A percentile compares a stretch with the other conserved stretches of the same genome.
Evolutionary conservation across 2,329 filamentous ascomycete species (phyloP).

Genomic region (Sporothrix mexicana): DNA sequence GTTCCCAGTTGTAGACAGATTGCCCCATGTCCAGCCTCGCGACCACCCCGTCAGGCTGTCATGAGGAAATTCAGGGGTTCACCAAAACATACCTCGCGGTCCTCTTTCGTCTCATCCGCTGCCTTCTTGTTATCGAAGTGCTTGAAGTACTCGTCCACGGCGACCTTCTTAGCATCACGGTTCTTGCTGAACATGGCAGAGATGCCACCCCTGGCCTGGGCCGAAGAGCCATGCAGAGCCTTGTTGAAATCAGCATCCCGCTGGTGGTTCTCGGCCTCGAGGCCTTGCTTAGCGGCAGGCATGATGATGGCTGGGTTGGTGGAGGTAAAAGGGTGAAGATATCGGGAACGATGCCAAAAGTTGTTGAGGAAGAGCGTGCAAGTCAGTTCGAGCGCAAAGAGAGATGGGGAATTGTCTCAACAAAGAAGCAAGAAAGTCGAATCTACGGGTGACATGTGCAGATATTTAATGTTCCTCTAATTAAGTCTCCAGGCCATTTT

Average conservation of each 20-base stretch:
- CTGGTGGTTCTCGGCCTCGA: conserved; percentile 81
- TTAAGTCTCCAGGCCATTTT: conserved; percentile 22
- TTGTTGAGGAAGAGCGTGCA: conserved; percentile 1
- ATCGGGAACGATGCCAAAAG: background rate
- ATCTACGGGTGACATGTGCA: conserved; percentile 20
- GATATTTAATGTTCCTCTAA: conserved; percentile 30
- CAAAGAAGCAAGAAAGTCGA: background rate
- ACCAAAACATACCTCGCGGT: conserved; percentile 69
- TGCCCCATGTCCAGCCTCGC: background rate
- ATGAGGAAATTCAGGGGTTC: background rate
- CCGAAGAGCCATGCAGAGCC: conserved; percentile 77
- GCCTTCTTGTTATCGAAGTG: conserved; percentile 79
- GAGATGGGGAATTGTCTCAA: conserved; percentile 7
- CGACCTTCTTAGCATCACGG: conserved; percentile 58
- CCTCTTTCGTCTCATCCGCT: conserved; percentile 80
- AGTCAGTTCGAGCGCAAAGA: background rate
- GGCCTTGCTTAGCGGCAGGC: conserved; percentile 43
- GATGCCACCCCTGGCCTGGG: conserved; percentile 73
- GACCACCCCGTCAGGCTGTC: no score
- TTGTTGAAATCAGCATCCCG: conserved; percentile 93
- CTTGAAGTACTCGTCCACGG: conserved; percentile 84
- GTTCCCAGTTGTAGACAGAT: background rate
- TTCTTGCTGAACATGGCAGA: conserved; percentile 87
- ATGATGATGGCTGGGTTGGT: background rate
- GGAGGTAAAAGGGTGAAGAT: background rate